Evolutionary conservation across 228 moss, liverwort and hornwort genomes (phyloP), one percentile per base, ranked within the genome.

Genomic region (Sphagnum magellanicum): DNA sequence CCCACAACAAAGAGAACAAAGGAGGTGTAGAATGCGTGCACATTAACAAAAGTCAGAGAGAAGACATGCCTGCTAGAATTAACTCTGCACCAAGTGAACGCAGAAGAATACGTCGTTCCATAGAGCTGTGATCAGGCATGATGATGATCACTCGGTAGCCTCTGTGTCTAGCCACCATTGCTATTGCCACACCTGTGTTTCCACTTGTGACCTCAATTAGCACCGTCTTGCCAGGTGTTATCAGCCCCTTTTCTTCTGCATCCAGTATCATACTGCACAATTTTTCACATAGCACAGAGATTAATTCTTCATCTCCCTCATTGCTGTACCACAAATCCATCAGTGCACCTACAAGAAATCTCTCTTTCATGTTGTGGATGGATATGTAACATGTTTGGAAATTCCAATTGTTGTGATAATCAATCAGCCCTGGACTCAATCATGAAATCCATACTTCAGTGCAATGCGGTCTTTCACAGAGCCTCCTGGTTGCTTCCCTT

Each of bases 381-480:
- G 32, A 32, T 32, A 32, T 32, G 32, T 32, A 3, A 32, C 32
- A 32, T 32, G 32, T 32, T 32, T 32, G 32, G 32, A 32, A 32
- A 32, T 32, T 32, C 3, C 32, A 1, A 32, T 32, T 32, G 32
- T 32, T 32, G 32, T 32, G 32, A 32, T 32, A 32, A 32, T 32
- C 32, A 32, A 32, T 32, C 32, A 32, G 32, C 32, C 32, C 32
- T 32, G 32, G 32, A 32, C 32, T 32, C 32, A 32, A 32, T 32
- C 32, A 32, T 32, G 32, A 32, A 32, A 32, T 32, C 3, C 32
- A 32, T 76, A 94, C 94, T 78, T 76, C 52, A 93, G 83, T 10
- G 80, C 93, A 51, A 93, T 93, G 77, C 96, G 88, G 72, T 93
- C 93, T 63, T 97, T 97, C 61, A 97, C 93, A 51, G 96, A 97